Percentiles rank a stretch among this genome's conserved stretches.
Conservation (phyloP, 768 basidiomycete species). For the Thelephora ganbajun region DNA sequence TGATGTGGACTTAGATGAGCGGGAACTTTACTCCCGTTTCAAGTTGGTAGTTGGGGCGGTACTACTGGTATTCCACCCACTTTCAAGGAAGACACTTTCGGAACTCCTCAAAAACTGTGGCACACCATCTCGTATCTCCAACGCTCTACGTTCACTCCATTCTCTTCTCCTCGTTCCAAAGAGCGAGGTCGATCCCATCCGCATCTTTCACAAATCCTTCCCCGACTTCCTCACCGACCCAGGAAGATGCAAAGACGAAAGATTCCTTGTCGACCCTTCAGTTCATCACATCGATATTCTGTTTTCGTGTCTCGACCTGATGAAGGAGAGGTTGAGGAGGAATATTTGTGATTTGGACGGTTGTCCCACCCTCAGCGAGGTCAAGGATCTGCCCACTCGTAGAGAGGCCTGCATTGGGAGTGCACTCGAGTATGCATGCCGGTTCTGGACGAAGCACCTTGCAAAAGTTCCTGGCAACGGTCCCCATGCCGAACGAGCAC, state of each 20-base stretch:
- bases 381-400: slow-evolving; percentile 1
- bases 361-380: neutral
- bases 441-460: slow-evolving; percentile 10
- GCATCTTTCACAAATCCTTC: slow-evolving; percentile 9
- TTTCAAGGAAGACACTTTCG: no score
- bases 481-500: neutral
- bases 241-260: slow-evolving; percentile 4
- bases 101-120: no score
- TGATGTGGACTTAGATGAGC: neutral
- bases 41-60: no score
- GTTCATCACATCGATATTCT: neutral
- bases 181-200: slow-evolving; percentile 4
- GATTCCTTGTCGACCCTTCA: slow-evolving; percentile 2
- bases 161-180: no score
- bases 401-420: no score
- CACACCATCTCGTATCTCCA: no score
- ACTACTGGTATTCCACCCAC: no score
- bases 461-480: slow-evolving; percentile 1
- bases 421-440: slow-evolving; percentile 11
- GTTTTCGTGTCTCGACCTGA: no score
- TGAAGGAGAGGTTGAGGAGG: neutral
- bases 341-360: slow-evolving; percentile 3
- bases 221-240: slow-evolving; percentile 8
- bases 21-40: neutral
- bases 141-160: slow-evolving; percentile 6